Percentiles rank a stretch among this genome's conserved stretches.
Conservation (phyloP, 2,329 filamentous ascomycete genomes). For the Torrubiellomyces zombiae region DNA sequence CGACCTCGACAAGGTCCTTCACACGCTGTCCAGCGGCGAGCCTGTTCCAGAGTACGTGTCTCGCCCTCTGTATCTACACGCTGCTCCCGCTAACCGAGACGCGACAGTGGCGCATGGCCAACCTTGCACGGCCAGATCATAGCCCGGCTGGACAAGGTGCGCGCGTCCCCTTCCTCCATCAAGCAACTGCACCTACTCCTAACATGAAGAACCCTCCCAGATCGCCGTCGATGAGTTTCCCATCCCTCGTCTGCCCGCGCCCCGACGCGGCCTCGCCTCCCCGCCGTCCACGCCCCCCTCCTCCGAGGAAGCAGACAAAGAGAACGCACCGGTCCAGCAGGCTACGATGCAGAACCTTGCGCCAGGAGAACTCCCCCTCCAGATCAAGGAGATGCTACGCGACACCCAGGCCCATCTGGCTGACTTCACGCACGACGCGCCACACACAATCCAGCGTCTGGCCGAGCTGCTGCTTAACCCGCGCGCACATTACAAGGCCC, state of each 20-base stretch:
- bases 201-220: too few relatives aligned
- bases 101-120: slow-evolving; percentile 50
- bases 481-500: slow-evolving; percentile 59
- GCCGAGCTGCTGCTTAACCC: slow-evolving; percentile 72
- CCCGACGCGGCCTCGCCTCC: slow-evolving; percentile 21
- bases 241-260: slow-evolving; percentile 41
- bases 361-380: slow-evolving; percentile 40
- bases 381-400: slow-evolving; percentile 43
- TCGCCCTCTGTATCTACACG: slow-evolving; percentile 4
- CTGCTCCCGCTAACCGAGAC: slow-evolving; percentile 13
- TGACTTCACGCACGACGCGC: slow-evolving; percentile 59
- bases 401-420: slow-evolving; percentile 46
- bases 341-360: slow-evolving; percentile 14
- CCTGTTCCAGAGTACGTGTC: slow-evolving; percentile 37
- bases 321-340: slow-evolving; percentile 37
- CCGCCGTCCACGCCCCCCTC: slow-evolving; percentile 30
- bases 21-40: slow-evolving; percentile 31
- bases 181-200: too few relatives aligned
- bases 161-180: slow-evolving; percentile 1
- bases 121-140: slow-evolving; percentile 47
- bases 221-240: slow-evolving; percentile 63
- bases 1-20: slow-evolving; percentile 31
- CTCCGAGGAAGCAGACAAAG: slow-evolving; percentile 49
- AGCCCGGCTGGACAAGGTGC: slow-evolving; percentile 47
- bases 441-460: slow-evolving; percentile 84